Base-by-base conservation (phyloP, 805 yeast species). In the Brettanomyces bruxellensis region DNA sequence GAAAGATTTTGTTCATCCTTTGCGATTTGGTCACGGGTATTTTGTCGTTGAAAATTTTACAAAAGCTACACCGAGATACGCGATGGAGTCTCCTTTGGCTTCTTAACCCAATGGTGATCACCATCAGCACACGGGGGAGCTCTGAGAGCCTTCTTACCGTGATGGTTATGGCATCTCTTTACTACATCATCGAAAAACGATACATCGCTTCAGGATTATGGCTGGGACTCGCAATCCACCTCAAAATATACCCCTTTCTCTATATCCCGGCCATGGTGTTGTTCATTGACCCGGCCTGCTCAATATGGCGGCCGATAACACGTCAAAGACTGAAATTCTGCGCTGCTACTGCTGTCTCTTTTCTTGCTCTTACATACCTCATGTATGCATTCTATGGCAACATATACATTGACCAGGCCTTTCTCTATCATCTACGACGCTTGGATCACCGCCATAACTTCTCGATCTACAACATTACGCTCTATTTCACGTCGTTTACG, bases 381-480 rank as follows among this genome's bases (percentile, higher is more conserved):
- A 87, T 91, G 95, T 87, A 78, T 64, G 25, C 49, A 4, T 51
- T 74, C 2, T 90, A 89, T 58, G 96, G 96, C 1, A 59, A 66
- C 41, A 91, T 86, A 51, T 91, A 83, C 59, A 49, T 93, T 11
- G 69, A 78, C 38, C 86, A 91, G 55, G 75, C 96, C 0, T 89
- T 86, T 59, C 58, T 88, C 4, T 90, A 91, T 60, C 99, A 91
- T 62, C 66, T 91, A 38, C 70, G 77, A 7, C 71, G 99, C 49
- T 64, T 87, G 4, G 99, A 93, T 62, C 99, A 93, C 63, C 77
- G 99, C 42, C 99, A 93, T 65, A 93, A 93, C 64, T 93, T 93
- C 60, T 86, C 96, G 4, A 70, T 90, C 2, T 93, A 90, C 75
- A 86, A 90, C 61, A 68, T 87, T 11, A 68, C 82, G 23, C 67